Evolutionary conservation across 2,329 filamentous ascomycete species (phyloP).

Genomic region (Fusarium stilboides): DNA sequence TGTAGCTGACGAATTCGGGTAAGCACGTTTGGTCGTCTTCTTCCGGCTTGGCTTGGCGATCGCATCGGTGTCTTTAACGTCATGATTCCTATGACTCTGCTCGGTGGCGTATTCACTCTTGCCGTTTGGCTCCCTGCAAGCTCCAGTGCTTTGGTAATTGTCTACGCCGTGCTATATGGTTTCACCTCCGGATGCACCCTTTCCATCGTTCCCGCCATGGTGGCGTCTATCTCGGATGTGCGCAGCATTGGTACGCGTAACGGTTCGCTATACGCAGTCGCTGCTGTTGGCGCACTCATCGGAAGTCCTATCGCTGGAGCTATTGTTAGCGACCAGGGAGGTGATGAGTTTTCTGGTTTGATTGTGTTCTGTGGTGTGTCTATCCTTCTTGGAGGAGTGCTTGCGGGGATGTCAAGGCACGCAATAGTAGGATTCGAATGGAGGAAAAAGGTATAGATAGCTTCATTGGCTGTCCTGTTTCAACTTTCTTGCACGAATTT

Average conservation of each 20-base stretch:
- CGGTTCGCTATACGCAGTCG: slow-evolving; percentile 53
- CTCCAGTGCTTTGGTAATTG: slow-evolving; percentile 47
- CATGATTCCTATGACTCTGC: slow-evolving; percentile 61
- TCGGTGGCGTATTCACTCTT: slow-evolving; percentile 44
- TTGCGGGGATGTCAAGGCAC: slow-evolving; percentile 2
- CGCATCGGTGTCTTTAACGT: slow-evolving; percentile 58
- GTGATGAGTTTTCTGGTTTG: background rate
- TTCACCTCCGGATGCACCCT: slow-evolving; percentile 56
- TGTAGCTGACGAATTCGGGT: background rate
- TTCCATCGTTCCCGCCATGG: slow-evolving; percentile 51
- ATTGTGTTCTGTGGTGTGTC: slow-evolving; percentile 18
- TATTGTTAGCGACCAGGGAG: slow-evolving; percentile 14
- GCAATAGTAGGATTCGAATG: background rate
- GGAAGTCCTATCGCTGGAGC: slow-evolving; percentile 46
- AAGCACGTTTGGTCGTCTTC: slow-evolving; percentile 55
- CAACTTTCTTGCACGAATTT: too few species aligned
- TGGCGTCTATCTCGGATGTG: slow-evolving; percentile 68
- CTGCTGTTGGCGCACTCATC: slow-evolving; percentile 35
- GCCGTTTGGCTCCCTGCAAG: slow-evolving; percentile 57
- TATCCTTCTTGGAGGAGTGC: background rate
- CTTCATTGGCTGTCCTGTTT: too few species aligned
- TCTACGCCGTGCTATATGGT: slow-evolving; percentile 54
- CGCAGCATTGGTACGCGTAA: slow-evolving; percentile 69
- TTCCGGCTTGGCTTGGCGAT: slow-evolving; percentile 55
- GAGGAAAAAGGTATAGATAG: background rate